Base-by-base conservation (phyloP, 192 early-diverging fungal species). In the Rhizoclosmatium sp. region DNA sequence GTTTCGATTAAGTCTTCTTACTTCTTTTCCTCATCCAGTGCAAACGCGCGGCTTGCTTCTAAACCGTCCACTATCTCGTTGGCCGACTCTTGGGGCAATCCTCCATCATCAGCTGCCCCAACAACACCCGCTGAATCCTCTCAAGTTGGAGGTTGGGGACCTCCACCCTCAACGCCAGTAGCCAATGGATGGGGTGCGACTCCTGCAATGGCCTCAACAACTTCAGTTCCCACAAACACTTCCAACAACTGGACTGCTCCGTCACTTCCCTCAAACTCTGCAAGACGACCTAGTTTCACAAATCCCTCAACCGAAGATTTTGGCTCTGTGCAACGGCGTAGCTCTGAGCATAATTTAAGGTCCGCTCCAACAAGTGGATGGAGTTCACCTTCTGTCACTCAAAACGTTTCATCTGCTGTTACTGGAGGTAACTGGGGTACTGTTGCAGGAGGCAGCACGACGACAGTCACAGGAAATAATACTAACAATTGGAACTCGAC, bases 111-210 rank as follows among this genome's bases (percentile, higher is more conserved):
- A 16, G 31, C 23, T 21, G 16, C 42, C 39, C 46, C 40, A 44
- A 69, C 46, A 19, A 12, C 12, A 54, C 5, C 51, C 19, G 31
- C 31, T 31, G 31, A 31, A 31, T 31, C 31, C 31, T 31, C 31
- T 31, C 31, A 31, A 31, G 31, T 31, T 31, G 21, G 65, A 14
- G 65, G 65, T 42, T 68, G 65, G 65, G 65, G 65, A 7, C 65
- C 65, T 3, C 40, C 65, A 3, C 65, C 65, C 21, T 21, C 21
- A 46, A 21, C 65, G 3, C 40, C 65, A 16, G 40, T 23, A 40
- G 60, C 40, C 3, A 68, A 68, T 47, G 65, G 65, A 10, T 68
- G 65, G 65, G 46, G 42, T 41, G 16, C 65, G 4, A 46, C 65
- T 47, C 40, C 65, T 41, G 46, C 40, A 31, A 10, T 41, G 3